These are phyloP conservation scores for Pseudocercospora pini-densiflorae DNA, from an alignment of 2,329 filamentous ascomycete genomes.

Conservation along the genomic window DNA sequence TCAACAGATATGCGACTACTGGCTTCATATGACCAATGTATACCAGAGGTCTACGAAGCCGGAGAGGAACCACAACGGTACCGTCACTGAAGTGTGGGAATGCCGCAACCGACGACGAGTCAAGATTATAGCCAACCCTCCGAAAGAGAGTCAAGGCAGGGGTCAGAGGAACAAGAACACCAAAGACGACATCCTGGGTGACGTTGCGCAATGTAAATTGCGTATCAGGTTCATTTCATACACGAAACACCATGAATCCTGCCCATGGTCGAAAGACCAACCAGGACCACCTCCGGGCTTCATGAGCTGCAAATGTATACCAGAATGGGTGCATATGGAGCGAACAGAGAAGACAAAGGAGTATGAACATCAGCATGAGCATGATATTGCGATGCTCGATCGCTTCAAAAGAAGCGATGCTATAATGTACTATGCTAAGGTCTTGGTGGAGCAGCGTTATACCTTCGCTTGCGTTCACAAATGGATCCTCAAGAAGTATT, in stretches of 20 bases:
- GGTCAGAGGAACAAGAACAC: conserved; percentile 13
- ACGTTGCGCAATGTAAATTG: conserved; percentile 22
- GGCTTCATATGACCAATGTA: conserved; percentile 33
- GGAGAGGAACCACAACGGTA: conserved; percentile 19
- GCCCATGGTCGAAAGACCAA: not conserved
- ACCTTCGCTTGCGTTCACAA: conserved; percentile 24
- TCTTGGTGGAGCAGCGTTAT: conserved; percentile 32
- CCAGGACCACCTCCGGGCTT: conserved; percentile 22
- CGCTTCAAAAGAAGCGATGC: conserved; percentile 30
- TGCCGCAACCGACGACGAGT: conserved; percentile 28
- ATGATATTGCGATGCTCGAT: conserved; percentile 29
- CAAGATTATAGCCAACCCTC: conserved; percentile 6
- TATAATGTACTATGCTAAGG: conserved; percentile 27
- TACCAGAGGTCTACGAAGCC: conserved; percentile 23
- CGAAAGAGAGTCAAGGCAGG: conserved; percentile 12
- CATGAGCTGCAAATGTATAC: conserved; percentile 29
- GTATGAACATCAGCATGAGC: conserved; percentile 21
- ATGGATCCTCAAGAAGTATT: conserved; percentile 30
- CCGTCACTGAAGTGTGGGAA: conserved; percentile 28
- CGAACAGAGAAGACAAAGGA: conserved; percentile 12
- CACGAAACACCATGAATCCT: conserved; percentile 28
- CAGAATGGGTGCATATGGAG: conserved; percentile 31
- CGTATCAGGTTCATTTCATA: conserved; percentile 27
- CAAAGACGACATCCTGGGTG: conserved; percentile 22
- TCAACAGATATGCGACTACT: conserved; percentile 34